phyloP scores from a whole-genome alignment of 768 basidiomycete genomes.

The Amanita rimosa region DNA sequence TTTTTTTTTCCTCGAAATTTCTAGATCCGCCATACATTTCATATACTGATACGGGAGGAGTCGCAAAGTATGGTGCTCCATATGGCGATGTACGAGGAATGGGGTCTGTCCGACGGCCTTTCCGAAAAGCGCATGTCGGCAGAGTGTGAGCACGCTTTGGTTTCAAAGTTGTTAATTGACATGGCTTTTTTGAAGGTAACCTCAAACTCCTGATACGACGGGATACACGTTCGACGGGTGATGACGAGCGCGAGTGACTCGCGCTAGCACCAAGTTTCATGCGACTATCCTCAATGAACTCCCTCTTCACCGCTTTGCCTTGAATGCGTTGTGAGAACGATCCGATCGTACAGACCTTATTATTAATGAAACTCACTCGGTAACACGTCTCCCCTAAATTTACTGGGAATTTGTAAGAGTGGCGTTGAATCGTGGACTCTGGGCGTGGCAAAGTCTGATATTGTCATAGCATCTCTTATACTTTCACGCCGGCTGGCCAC shows the following conservation, averaged over 20 bases:
- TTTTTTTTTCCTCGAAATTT: neutral
- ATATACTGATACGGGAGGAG: slow-evolving; percentile 21
- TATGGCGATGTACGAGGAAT: slow-evolving; percentile 29
- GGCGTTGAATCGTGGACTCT: neutral
- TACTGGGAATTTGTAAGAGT: neutral
- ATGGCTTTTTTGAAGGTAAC: neutral
- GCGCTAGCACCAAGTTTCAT: slow-evolving; percentile 13
- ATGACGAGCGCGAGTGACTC: neutral
- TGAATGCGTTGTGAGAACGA: no score
- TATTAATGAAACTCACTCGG: neutral
- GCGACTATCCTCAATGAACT: neutral
- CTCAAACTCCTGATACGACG: slow-evolving; percentile 1
- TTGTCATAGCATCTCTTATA: neutral
- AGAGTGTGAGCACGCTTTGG: neutral
- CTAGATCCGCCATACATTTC: slow-evolving; percentile 4
- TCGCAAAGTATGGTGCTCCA: slow-evolving; percentile 33
- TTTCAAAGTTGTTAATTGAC: neutral
- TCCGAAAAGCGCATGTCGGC: slow-evolving; percentile 8
- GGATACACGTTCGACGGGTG: neutral
- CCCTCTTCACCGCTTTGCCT: neutral
- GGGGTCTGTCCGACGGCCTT: slow-evolving; percentile 21
- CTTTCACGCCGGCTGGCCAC: neutral
- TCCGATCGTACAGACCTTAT: neutral
- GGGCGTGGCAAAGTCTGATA: neutral
- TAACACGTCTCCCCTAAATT: neutral